A percentile compares a stretch with the other conserved stretches of the same genome.
These are phyloP conservation scores for Cucurbita ficifolia DNA, from an alignment of 306 rosid genomes.

Conservation along the genomic window DNA sequence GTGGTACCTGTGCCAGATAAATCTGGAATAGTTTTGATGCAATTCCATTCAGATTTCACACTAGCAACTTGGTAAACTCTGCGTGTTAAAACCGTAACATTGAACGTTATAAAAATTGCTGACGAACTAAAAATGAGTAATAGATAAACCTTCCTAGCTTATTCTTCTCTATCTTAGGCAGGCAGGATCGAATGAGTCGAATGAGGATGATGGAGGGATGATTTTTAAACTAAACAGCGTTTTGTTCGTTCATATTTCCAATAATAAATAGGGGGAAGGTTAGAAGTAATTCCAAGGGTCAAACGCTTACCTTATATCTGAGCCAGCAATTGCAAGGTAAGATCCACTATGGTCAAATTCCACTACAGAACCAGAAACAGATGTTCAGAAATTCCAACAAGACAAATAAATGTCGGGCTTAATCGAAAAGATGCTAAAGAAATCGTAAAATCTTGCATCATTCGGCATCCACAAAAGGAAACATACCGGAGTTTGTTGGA, in stretches of 20 bases:
- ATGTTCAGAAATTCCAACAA: neutral
- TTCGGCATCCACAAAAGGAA: neutral
- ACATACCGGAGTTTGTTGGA: slow-evolving; percentile 72
- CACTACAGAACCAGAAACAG: slow-evolving; percentile 40
- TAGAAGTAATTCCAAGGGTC: neutral
- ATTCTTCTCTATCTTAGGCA: no score
- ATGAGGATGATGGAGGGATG: no score
- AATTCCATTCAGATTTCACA: slow-evolving; percentile 92
- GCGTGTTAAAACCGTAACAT: slow-evolving; percentile 23
- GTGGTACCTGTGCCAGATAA: slow-evolving; percentile 84
- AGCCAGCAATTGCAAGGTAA: slow-evolving; percentile 85
- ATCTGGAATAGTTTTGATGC: slow-evolving; percentile 84
- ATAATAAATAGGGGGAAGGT: neutral
- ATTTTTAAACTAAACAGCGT: no score
- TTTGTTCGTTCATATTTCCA: neutral
- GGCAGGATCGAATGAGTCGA: no score
- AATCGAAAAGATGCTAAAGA: neutral
- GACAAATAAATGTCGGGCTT: neutral
- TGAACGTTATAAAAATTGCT: slow-evolving; percentile 4
- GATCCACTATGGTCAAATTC: slow-evolving; percentile 93
- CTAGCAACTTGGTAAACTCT: slow-evolving; percentile 90
- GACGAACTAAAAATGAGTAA: neutral
- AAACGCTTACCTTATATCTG: slow-evolving; percentile 68
- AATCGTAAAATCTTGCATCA: neutral
- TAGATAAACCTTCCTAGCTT: no score